Conservation (phyloP, 768 basidiomycete genomes). For the Mycena metata region DNA sequence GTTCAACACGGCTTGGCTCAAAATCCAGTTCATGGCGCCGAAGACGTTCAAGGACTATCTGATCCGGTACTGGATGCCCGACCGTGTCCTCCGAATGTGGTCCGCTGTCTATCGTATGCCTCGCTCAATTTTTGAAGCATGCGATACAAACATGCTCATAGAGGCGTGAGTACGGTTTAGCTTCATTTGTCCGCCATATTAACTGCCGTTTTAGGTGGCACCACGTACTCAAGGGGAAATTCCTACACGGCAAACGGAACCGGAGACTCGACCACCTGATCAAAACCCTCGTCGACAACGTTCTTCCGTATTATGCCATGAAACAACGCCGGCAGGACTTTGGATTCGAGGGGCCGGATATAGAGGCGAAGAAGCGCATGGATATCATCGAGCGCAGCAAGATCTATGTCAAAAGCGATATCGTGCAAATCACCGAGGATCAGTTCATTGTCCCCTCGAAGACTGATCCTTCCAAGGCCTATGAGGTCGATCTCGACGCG, state of each 20-base stretch:
- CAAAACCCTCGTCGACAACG: slow-evolving; percentile 36
- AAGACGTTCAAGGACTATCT: background rate
- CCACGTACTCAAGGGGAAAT: slow-evolving; percentile 45
- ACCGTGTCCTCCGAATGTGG: background rate
- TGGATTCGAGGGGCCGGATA: slow-evolving; percentile 42
- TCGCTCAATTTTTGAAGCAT: background rate
- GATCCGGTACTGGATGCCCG: background rate
- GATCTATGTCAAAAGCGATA: slow-evolving; percentile 13
- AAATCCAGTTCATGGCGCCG: background rate
- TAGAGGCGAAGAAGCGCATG: slow-evolving; percentile 34
- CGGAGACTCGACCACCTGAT: slow-evolving; percentile 42
- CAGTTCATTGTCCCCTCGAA: slow-evolving; percentile 22
- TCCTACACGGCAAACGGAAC: slow-evolving; percentile 43
- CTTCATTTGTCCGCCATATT: no score
- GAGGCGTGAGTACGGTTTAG: background rate
- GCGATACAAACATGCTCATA: background rate
- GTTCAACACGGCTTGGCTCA: background rate
- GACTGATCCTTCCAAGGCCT: background rate
- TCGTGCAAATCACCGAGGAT: slow-evolving; percentile 11
- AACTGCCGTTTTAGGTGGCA: slow-evolving; percentile 38
- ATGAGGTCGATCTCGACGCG: slow-evolving; percentile 32
- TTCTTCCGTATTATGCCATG: slow-evolving; percentile 36
- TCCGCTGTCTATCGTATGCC: background rate
- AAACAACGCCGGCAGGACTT: slow-evolving; percentile 37
- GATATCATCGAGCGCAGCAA: slow-evolving; percentile 14